phyloP scores from a whole-genome alignment of 768 basidiomycete genomes.

The Pleurotus cornucopiae region DNA sequence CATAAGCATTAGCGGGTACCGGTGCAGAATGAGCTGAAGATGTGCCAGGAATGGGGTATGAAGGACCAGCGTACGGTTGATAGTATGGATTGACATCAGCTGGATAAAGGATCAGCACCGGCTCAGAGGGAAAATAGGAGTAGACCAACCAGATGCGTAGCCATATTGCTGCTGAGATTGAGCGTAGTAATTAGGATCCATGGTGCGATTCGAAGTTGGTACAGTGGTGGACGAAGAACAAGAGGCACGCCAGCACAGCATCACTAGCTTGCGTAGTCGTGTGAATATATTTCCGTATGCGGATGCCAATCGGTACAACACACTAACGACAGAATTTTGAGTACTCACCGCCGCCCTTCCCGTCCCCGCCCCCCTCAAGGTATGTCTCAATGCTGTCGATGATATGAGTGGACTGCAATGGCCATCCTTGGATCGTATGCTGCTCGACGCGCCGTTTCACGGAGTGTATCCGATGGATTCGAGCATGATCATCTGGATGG shows the following conservation, averaged over 20 bases:
- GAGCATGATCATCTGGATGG: background rate
- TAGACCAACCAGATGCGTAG: slow-evolving; percentile 14
- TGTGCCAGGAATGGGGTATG: slow-evolving; percentile 63
- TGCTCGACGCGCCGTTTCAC: background rate
- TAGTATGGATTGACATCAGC: slow-evolving; percentile 79
- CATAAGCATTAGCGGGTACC: slow-evolving; percentile 86
- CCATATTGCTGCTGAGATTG: slow-evolving; percentile 48
- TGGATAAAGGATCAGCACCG: background rate
- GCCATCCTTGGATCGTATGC: background rate
- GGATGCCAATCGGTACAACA: background rate
- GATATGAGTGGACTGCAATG: background rate
- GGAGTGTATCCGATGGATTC: background rate
- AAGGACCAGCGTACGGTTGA: slow-evolving; percentile 74
- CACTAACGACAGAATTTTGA: slow-evolving; percentile 1
- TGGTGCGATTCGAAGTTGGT: slow-evolving; percentile 17
- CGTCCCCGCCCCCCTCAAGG: slow-evolving; percentile 11
- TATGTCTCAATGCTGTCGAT: slow-evolving; percentile 1
- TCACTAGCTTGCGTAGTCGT: background rate
- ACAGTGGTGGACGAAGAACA: slow-evolving; percentile 2
- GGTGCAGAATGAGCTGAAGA: slow-evolving; percentile 68
- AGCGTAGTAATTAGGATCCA: slow-evolving; percentile 48
- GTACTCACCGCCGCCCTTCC: slow-evolving; percentile 3
- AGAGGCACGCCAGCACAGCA: background rate
- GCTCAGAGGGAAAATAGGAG: background rate
- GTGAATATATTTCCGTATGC: background rate